Conservation (phyloP, 139 green algal species). For the Coccomyxa sp. region DNA sequence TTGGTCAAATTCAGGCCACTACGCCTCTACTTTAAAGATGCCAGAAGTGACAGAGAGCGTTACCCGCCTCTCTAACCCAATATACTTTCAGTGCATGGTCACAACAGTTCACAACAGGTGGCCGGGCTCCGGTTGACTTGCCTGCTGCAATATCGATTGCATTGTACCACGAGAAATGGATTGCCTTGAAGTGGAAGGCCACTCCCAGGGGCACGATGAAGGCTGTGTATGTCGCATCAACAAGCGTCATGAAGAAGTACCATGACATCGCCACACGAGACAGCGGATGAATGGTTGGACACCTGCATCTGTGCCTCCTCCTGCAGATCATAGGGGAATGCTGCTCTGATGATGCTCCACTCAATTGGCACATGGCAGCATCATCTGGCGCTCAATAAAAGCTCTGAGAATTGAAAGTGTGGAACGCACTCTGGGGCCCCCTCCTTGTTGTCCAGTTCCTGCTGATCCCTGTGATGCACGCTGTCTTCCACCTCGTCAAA, state of each 20-base stretch:
- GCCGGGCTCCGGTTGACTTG: no score
- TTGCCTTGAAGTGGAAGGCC: constrained; percentile 13
- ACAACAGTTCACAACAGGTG: no score
- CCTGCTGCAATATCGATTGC: constrained; percentile 4
- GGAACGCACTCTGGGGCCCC: neutral
- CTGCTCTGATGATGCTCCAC: no score
- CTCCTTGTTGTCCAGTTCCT: neutral
- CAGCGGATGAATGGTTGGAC: neutral
- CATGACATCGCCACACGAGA: neutral
- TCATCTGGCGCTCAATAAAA: no score
- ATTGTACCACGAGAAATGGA: constrained; percentile 15
- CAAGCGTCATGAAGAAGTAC: constrained; percentile 2
- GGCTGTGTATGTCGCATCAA: constrained; percentile 31
- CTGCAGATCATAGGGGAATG: no score
- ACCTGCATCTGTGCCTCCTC: neutral
- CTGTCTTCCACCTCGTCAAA: neutral
- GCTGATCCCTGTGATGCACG: neutral
- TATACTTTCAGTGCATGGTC: neutral
- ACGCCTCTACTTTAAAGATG: neutral
- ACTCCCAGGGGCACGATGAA: constrained; percentile 25
- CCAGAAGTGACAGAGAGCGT: no score
- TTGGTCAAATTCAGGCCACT: neutral
- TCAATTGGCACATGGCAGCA: no score
- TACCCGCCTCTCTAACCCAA: no score
- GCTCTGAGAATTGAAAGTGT: neutral